Conservation (phyloP, 2,329 filamentous ascomycete genomes). For the Neofusicoccum laricinum region DNA sequence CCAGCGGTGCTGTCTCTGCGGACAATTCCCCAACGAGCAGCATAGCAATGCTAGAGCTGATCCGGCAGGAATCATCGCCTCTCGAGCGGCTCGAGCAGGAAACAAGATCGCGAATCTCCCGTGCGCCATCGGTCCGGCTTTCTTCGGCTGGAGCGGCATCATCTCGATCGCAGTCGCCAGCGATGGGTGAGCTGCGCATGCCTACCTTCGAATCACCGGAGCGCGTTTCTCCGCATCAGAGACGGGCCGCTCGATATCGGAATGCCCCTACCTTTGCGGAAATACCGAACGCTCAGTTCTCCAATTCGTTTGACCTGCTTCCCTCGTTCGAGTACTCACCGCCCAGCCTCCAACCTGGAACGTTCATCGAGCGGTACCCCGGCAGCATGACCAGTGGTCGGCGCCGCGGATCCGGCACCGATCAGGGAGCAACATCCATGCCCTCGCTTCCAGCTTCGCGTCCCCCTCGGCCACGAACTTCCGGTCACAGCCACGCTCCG, state of each 20-base stretch:
- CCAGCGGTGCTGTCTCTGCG: not conserved
- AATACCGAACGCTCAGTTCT: slow-evolving; percentile 3
- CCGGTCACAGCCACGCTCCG: slow-evolving; percentile 1
- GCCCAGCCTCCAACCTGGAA: slow-evolving; percentile 6
- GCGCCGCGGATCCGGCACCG: not conserved
- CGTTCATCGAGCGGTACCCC: slow-evolving; percentile 12
- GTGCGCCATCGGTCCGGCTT: slow-evolving; percentile 2
- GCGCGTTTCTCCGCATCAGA: slow-evolving; percentile 6
- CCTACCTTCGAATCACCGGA: slow-evolving; percentile 16
- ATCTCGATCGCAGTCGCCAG: not conserved
- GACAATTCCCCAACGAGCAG: slow-evolving; percentile 4
- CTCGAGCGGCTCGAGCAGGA: slow-evolving; percentile 15
- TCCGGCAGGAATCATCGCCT: slow-evolving; percentile 7
- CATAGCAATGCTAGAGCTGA: slow-evolving; percentile 7
- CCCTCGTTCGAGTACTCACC: slow-evolving; percentile 11
- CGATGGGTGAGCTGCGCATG: slow-evolving; percentile 5
- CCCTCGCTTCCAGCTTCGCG: slow-evolving; percentile 15
- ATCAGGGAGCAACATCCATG: slow-evolving; percentile 12
- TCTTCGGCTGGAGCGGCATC: not conserved
- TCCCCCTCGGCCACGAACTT: slow-evolving; percentile 6
- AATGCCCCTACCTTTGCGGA: slow-evolving; percentile 12
- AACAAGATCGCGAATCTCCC: not conserved
- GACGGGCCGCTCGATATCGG: slow-evolving; percentile 10
- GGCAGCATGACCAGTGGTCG: not conserved
- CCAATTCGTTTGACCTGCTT: slow-evolving; percentile 8